Conservation (phyloP, 31 red algal species). For the Asparagopsis taxiformis region DNA sequence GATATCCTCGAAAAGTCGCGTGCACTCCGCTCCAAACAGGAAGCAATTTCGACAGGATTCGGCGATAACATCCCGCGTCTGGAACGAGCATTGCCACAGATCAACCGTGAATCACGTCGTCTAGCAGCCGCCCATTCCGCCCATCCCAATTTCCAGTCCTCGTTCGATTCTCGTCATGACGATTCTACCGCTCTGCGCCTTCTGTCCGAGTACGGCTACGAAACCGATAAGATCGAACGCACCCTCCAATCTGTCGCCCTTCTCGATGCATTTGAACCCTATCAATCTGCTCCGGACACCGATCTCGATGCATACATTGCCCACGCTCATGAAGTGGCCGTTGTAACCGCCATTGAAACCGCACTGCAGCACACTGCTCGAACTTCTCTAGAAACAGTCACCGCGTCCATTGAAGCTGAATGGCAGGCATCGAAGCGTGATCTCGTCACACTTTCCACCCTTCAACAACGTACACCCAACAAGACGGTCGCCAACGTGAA, state of each 20-base stretch:
- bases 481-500: slow-evolving; percentile 6
- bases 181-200: slow-evolving; percentile 42
- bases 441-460: slow-evolving; percentile 24
- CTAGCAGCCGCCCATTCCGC: neutral
- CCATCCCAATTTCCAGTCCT: neutral
- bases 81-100: slow-evolving; percentile 3
- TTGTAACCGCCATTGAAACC: slow-evolving; percentile 48
- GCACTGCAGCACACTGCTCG: slow-evolving; percentile 18
- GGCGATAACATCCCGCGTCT: slow-evolving; percentile 7
- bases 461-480: slow-evolving; percentile 9
- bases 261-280: slow-evolving; percentile 44
- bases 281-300: slow-evolving; percentile 30
- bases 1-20: slow-evolving; percentile 15
- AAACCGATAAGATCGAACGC: slow-evolving; percentile 55
- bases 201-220: slow-evolving; percentile 51
- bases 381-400: slow-evolving; percentile 23
- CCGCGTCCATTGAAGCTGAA: slow-evolving; percentile 39
- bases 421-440: slow-evolving; percentile 63
- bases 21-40: neutral
- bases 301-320: slow-evolving; percentile 46
- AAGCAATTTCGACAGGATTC: neutral
- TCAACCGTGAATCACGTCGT: neutral
- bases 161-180: neutral
- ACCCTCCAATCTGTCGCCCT: slow-evolving; percentile 42
- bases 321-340: slow-evolving; percentile 33